Evolutionary conservation across 2,329 filamentous ascomycete species (phyloP), one percentile per base, ranked within the genome.

Genomic region (Verticillium dahliae): DNA sequence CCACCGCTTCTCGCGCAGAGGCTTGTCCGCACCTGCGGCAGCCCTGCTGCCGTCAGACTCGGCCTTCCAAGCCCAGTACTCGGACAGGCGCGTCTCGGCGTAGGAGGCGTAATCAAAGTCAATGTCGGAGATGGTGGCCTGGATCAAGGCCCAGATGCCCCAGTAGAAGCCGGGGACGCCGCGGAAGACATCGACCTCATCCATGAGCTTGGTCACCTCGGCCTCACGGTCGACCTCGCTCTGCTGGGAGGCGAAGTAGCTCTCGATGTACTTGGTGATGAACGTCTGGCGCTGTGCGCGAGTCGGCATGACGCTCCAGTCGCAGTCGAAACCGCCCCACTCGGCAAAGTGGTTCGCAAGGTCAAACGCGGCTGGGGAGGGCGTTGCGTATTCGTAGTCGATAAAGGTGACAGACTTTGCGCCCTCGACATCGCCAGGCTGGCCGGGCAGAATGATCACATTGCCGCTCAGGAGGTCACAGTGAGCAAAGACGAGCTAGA

Each of bases 321-420:
- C 92, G 80, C 95, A 99, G 69, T 96, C 92, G 71, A 97, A 97
- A 62, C 95, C 95, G 63, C 90, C 93, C 94, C 95, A 99, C 78
- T 99, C 95, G 57, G 95, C 92, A 73, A 99, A 97, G 80, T 99
- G 95, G 78, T 99, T 99, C 58, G 94, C 90, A 68, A 99, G 88
- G 74, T 99, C 95, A 76, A 99, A 99, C 1, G 94, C 93, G 4
- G 93, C 92, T 1, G 94, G 94, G 1, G 93, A 94, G 2, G 95
- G 93, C 4, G 92, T 95, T 14, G 93, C 92, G 75, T 99, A 99
- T 75, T 99, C 95, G 79, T 98, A 99, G 77, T 99, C 95, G 74
- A 99, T 99, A 76, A 99, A 98, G 71, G 85, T 85, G 61, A 94
- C 89, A 2, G 77, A 81, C 67, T 69, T 68, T 35, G 74, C 67